Evolutionary conservation across 257 asterid genomes (phyloP).

Genomic region (Solanum piurae): DNA sequence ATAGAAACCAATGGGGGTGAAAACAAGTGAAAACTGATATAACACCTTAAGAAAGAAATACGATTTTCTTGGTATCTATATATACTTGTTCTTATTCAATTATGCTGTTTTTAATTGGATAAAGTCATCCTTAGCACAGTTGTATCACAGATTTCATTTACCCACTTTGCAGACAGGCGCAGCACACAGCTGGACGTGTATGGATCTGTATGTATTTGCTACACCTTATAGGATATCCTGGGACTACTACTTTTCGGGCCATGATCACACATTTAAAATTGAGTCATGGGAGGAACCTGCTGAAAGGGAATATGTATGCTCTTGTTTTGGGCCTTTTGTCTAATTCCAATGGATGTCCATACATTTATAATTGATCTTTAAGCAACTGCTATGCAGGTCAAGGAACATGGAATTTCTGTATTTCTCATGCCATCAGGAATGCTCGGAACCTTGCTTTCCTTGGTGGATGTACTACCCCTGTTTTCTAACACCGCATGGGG

Average conservation of each 20-base stretch:
- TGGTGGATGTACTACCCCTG: constrained; percentile 91
- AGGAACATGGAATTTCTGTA: constrained; percentile 88
- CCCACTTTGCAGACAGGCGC: constrained; percentile 50
- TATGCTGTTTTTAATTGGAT: background rate
- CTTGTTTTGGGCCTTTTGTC: background rate
- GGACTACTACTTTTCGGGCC: constrained; percentile 90
- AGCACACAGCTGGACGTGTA: constrained; percentile 99
- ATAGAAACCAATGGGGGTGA: background rate
- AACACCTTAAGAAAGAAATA: background rate
- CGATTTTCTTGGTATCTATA: background rate
- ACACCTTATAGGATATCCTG: constrained; percentile 96
- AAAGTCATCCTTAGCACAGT: background rate
- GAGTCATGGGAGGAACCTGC: constrained; percentile 98
- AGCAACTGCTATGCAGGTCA: constrained; percentile 52
- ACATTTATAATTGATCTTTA: background rate
- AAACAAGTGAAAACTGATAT: background rate
- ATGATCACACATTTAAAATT: constrained; percentile 61
- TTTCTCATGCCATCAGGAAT: constrained; percentile 99
- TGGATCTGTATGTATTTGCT: constrained; percentile 97
- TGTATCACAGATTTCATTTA: background rate
- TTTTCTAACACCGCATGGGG: constrained; percentile 98
- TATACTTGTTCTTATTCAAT: background rate
- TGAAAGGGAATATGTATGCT: constrained; percentile 77
- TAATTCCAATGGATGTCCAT: background rate
- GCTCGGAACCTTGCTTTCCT: constrained; percentile 91